Evolutionary conservation across 495 filamentous ascomycete genomes (phyloP).

Genomic region (Platismatia glauca): DNA sequence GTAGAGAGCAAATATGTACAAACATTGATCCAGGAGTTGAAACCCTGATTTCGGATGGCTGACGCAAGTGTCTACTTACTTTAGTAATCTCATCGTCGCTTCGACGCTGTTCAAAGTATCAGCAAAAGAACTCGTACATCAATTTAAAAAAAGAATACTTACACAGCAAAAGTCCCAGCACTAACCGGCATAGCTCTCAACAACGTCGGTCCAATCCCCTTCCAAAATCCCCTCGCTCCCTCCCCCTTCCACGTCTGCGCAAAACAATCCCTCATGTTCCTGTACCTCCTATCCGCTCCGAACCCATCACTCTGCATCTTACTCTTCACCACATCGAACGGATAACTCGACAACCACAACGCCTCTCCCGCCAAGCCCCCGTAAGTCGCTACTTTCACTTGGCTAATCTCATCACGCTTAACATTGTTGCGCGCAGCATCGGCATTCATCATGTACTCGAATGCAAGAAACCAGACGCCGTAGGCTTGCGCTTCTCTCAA

Average conservation of each 20-base stretch:
- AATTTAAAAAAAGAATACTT: constrained; percentile 8
- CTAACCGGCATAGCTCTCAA: constrained; percentile 95
- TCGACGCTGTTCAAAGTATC: constrained; percentile 15
- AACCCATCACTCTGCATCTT: constrained; percentile 99
- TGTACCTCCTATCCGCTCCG: constrained; percentile 57
- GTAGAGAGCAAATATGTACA: constrained; percentile 8
- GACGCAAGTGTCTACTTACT: not conserved
- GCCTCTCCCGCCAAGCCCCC: constrained; percentile 90
- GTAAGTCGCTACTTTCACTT: constrained; percentile 80
- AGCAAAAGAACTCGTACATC: not conserved
- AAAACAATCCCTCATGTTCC: constrained; percentile 84
- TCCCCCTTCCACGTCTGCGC: constrained; percentile 68
- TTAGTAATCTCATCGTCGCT: constrained; percentile 23
- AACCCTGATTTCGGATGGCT: not conserved
- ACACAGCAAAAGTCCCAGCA: constrained; percentile 87
- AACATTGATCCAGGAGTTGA: not conserved
- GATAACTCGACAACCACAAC: constrained; percentile 87
- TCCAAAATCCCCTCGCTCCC: constrained; percentile 86
- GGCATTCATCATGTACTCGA: constrained; percentile 91
- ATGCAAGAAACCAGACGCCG: constrained; percentile 87
- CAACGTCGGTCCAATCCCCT: constrained; percentile 86
- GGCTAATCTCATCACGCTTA: constrained; percentile 65
- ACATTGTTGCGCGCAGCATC: constrained; percentile 69
- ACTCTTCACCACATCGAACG: constrained; percentile 95
- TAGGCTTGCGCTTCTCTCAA: constrained; percentile 90